Percentiles rank a stretch among this genome's conserved stretches.
phyloP scores from a whole-genome alignment of 495 filamentous ascomycete species.

The Neurospora sp. region DNA sequence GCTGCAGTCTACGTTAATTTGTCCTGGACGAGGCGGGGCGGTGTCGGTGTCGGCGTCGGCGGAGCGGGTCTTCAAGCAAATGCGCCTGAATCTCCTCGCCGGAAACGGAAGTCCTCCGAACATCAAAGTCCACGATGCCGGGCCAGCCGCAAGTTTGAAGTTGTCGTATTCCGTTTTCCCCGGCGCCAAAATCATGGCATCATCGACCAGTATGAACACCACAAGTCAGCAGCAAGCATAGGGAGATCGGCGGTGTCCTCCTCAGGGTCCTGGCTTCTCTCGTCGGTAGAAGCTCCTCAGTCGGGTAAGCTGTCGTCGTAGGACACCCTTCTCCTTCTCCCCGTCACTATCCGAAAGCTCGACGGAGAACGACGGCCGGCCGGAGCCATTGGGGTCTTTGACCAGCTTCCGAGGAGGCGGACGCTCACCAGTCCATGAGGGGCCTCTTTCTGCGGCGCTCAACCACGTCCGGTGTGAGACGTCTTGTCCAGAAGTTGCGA shows the following conservation, averaged over 20 bases:
- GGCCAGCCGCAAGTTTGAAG: neutral
- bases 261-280: constrained; percentile 1
- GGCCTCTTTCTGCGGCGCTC: constrained; percentile 9
- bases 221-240: neutral
- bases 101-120: neutral
- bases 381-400: constrained; percentile 19
- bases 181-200: neutral
- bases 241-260: neutral
- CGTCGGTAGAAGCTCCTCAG: constrained; percentile 19
- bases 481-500: neutral
- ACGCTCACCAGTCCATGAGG: constrained; percentile 13
- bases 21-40: no score
- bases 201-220: neutral
- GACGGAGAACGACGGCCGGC: constrained; percentile 15
- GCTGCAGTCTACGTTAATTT: no score
- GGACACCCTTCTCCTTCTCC: constrained; percentile 15
- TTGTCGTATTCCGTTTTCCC: neutral
- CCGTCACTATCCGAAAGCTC: constrained; percentile 19
- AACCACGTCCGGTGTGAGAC: constrained; percentile 11
- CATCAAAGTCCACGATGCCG: neutral
- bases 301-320: constrained; percentile 16
- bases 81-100: neutral
- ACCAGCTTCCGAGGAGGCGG: constrained; percentile 20
- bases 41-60: neutral
- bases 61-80: neutral